Conservation (phyloP, 129 eudicot genomes). For the Apium graveolens region DNA sequence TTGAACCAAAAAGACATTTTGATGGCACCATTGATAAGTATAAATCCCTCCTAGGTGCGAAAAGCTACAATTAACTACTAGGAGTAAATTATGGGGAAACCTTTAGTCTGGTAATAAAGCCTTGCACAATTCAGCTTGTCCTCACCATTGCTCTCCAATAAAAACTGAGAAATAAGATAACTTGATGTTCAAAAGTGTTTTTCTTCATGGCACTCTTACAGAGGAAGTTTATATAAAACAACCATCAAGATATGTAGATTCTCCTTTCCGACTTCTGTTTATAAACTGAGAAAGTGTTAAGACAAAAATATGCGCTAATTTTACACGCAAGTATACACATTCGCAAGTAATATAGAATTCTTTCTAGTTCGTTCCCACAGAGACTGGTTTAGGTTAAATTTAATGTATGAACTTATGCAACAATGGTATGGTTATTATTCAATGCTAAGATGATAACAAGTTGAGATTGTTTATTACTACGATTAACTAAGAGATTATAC, state of each 20-base stretch:
- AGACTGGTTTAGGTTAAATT: too few relatives aligned
- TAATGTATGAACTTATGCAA: too few relatives aligned
- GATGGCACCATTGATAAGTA: neutral
- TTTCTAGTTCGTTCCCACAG: too few relatives aligned
- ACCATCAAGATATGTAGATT: neutral
- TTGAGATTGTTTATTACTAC: too few relatives aligned
- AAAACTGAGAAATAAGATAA: neutral
- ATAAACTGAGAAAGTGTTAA: too few relatives aligned
- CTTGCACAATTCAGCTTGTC: neutral
- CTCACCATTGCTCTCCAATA: neutral
- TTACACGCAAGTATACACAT: too few relatives aligned
- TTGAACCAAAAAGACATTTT: neutral
- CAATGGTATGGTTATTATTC: too few relatives aligned
- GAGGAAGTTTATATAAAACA: neutral
- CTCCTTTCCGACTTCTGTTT: neutral
- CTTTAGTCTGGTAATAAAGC: neutral
- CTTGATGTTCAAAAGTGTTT: neutral
- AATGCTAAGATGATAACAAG: too few relatives aligned
- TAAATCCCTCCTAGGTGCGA: neutral
- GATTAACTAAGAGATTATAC: too few relatives aligned
- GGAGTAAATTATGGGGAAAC: neutral
- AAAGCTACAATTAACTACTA: neutral
- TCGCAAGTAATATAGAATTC: too few relatives aligned
- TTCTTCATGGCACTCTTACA: neutral
- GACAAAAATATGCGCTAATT: too few relatives aligned